phyloP scores from a whole-genome alignment of 2,329 filamentous ascomycete genomes.

The Cryphonectria parasitica region DNA sequence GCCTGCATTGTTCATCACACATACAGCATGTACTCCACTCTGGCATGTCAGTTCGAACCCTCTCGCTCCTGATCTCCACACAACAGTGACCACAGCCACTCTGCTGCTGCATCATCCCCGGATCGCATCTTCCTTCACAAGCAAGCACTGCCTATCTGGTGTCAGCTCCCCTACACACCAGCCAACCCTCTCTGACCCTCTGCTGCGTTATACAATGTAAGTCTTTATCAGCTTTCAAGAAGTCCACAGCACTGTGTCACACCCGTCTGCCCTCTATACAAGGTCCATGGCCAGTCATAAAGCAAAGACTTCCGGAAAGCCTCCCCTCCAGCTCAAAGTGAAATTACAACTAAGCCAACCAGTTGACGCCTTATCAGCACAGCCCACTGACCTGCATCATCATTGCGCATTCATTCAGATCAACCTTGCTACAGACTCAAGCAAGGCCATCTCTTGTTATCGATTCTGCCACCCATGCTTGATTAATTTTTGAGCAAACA shows the following conservation, averaged over 20 bases:
- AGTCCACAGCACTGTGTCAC: too few species aligned
- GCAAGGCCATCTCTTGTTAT: neutral
- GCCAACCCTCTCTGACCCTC: neutral
- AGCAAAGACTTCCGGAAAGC: neutral
- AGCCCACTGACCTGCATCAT: neutral
- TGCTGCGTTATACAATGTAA: neutral
- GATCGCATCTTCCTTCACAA: constrained; percentile 2
- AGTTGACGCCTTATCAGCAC: neutral
- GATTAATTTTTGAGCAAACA: neutral
- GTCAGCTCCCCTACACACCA: neutral
- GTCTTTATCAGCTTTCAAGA: neutral
- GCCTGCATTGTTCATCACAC: constrained; percentile 5
- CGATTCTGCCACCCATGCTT: neutral
- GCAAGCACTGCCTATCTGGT: neutral
- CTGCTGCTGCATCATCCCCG: constrained; percentile 5
- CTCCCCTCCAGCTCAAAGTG: neutral
- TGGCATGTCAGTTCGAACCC: neutral
- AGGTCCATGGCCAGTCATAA: neutral
- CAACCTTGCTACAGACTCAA: neutral
- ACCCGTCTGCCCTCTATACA: neutral
- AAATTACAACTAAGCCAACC: neutral
- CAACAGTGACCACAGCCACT: neutral
- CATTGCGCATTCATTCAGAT: neutral
- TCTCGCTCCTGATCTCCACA: neutral
- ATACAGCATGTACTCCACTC: neutral